Base-by-base conservation (phyloP, 2,329 filamentous ascomycete genomes). In the Penicillium expansum region DNA sequence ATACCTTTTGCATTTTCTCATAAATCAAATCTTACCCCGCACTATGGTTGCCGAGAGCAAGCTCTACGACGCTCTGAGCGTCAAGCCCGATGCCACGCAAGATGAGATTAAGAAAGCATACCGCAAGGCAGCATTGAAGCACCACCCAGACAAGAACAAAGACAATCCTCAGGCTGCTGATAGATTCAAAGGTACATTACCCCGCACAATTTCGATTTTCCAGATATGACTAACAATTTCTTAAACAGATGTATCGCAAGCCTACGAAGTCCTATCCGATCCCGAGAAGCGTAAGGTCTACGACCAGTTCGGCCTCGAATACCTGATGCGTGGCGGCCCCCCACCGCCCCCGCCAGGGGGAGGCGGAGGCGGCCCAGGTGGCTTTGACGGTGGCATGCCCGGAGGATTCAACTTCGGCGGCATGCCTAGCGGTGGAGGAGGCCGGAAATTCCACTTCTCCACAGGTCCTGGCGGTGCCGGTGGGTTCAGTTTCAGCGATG, bases 121-220 rank as follows among this genome's bases (percentile, higher is more conserved):
- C 52, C 71, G 89, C 62, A 96, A 96, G 82, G 84, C 87, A 55
- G 93, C 93, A 53, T 78, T 97, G 73, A 95, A 92, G 79, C 92
- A 86, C 78, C 94, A 99, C 72, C 94, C 94, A 7, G 94, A 99
- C 81, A 99, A 97, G 83, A 99, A 97, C 82, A 92, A 92, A 76
- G 88, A 96, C 77, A 92, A 93, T 67, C 86, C 92, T 30, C 79
- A 86, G 51, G 91, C 93, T 9, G 82, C 86, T 59, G 94, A 97
- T 74, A 97, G 93, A 77, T 99, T 99, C 83, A 99, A 99, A 79
- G 82, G 82, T 82, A 75, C 61, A 75, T 67, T 57, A 51, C 27
- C 52, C 48, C 42, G 52, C 53, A 33, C 44, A 30, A 2, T 42
- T 18, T 42, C 35, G 7, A 20, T n/a, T 33, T 20, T 2, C 30